Evolutionary conservation across 2,329 filamentous ascomycete species (phyloP).

Genomic region (Diaporthe humulicola): DNA sequence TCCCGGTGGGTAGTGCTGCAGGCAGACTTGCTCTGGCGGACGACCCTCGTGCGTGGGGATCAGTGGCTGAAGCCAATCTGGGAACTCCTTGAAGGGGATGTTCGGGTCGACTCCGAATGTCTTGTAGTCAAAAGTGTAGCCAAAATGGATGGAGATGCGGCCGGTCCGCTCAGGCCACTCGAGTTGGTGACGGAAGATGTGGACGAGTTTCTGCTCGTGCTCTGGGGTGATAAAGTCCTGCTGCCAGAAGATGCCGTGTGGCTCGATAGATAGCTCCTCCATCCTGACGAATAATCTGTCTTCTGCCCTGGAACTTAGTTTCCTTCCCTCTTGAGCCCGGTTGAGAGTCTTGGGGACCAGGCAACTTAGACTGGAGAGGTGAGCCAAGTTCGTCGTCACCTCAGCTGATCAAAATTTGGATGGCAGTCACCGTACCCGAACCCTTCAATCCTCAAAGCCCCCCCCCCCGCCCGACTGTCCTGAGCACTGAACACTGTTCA

Average conservation of each 20-base stretch:
- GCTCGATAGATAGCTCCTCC: conserved; percentile 47
- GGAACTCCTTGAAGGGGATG: conserved; percentile 64
- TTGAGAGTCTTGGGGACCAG: not conserved
- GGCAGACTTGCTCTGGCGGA: conserved; percentile 68
- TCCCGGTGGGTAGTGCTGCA: conserved; percentile 72
- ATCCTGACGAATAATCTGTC: conserved; percentile 34
- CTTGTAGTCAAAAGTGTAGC: conserved; percentile 70
- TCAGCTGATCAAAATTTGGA: not conserved
- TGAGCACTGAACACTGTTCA: no score
- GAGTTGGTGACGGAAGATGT: conserved; percentile 59
- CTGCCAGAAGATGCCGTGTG: conserved; percentile 58
- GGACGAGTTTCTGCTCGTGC: conserved; percentile 59
- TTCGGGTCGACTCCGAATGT: conserved; percentile 67
- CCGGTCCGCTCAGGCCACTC: conserved; percentile 61
- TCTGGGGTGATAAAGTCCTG: conserved; percentile 60
- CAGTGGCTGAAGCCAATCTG: conserved; percentile 63
- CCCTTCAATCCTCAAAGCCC: not conserved
- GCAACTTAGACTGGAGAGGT: not conserved
- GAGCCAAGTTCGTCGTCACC: not conserved
- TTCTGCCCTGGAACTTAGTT: not conserved
- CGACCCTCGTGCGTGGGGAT: conserved; percentile 59
- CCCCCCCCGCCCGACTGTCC: not conserved
- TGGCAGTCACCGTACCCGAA: not conserved
- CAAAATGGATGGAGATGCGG: conserved; percentile 66
- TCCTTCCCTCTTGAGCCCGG: not conserved